Base-by-base conservation (phyloP, 2,329 filamentous ascomycete species). In the Colletotrichum sp. region DNA sequence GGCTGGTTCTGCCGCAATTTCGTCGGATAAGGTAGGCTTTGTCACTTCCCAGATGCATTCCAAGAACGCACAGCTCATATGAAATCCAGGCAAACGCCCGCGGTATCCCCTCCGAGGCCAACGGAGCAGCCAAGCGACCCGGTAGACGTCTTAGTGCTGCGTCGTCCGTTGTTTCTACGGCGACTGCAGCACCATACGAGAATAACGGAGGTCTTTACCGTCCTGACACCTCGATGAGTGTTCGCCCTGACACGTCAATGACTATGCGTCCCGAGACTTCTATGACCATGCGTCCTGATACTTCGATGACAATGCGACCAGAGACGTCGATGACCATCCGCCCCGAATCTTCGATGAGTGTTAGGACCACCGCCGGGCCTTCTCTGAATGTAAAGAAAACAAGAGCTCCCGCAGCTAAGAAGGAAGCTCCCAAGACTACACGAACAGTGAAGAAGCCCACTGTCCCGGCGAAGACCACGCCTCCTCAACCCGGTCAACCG, bases 331-430 rank as follows among this genome's bases (percentile, higher is more conserved):
- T 68, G n/a, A 61, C 55, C 27, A 68, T 68, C 34, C 66, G 66
- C 62, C 82, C 87, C 3, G 84, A 82, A 70, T 84, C 86, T 59
- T 84, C 82, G 21, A 84, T 83, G 82, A 87, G 84, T 70, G 80
- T 81, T 18, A 82, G 83, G 65, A 81, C 82, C 8, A 77, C 82
- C 31, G 77, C 80, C 21, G 82, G 85, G 33, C 82, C 70, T 83
- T 21, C 78, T 61, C 81, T 91, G 12, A 84, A 87, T 12, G 84
- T 89, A 6, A 93, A 90, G 79, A 95, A 93, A 82, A 86, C 88
- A 4, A 88, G 92, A 66, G 85, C 85, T n/a, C 80, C 83, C 2
- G 80, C 86, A 15, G 78, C 85, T 12, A 88, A 86, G 34, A 86
- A 85, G 74, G 86, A 88, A n/a, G 71, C 81, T 5, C 76, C 77